These are phyloP conservation scores for Aquilaria agallochum DNA, from an alignment of 441 rosid genomes.

Conservation along the genomic window DNA sequence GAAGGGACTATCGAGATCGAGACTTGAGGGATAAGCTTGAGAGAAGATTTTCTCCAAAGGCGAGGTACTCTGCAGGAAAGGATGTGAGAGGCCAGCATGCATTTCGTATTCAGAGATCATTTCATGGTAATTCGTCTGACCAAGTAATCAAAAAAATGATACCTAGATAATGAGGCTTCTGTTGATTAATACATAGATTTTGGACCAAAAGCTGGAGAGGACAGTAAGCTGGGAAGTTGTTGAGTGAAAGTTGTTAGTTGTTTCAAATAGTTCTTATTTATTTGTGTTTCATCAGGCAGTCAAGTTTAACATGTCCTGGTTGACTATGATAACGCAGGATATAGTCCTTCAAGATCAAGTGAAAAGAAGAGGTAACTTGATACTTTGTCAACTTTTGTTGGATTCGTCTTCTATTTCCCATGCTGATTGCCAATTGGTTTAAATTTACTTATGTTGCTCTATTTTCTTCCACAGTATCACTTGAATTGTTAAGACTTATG, in stretches of 20 bases:
- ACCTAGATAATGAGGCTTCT: too few species aligned
- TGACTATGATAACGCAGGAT: slow-evolving; percentile 48
- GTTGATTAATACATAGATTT: too few species aligned
- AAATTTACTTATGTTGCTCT: neutral
- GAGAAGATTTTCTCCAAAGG: slow-evolving; percentile 61
- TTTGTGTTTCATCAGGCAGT: slow-evolving; percentile 5
- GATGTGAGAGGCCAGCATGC: slow-evolving; percentile 37
- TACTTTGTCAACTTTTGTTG: neutral
- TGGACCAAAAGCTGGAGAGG: too few species aligned
- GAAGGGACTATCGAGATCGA: slow-evolving; percentile 45
- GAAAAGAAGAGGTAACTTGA: slow-evolving; percentile 51
- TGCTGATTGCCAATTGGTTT: slow-evolving; percentile 2
- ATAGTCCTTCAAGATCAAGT: slow-evolving; percentile 50
- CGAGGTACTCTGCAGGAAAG: slow-evolving; percentile 53
- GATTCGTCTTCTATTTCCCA: neutral
- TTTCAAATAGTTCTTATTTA: too few species aligned
- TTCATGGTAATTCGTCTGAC: neutral
- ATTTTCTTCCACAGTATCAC: neutral
- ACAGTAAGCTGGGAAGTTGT: too few species aligned
- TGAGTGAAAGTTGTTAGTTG: too few species aligned
- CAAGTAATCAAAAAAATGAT: too few species aligned
- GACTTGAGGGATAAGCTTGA: slow-evolving; percentile 89
- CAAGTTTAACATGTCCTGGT: slow-evolving; percentile 11
- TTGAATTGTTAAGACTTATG: neutral
- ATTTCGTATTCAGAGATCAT: slow-evolving; percentile 47